phyloP scores from a whole-genome alignment of 768 basidiomycete genomes.

The Vararia minispora region DNA sequence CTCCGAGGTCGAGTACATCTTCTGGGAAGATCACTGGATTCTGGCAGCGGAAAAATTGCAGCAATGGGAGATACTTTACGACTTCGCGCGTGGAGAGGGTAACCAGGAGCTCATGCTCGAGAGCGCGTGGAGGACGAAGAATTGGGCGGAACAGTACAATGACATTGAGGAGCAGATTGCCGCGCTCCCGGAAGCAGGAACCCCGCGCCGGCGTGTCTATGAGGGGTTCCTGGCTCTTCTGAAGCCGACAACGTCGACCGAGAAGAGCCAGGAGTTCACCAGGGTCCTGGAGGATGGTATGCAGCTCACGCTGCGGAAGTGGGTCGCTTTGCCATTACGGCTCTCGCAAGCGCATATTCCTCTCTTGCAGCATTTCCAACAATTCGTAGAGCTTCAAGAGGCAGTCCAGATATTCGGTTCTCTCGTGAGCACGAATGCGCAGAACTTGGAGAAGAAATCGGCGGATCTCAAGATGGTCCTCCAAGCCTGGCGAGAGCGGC shows the following conservation, averaged over 20 bases:
- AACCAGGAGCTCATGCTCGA: conserved; percentile 92
- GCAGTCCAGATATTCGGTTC: conserved; percentile 91
- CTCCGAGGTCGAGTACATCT: conserved; percentile 88
- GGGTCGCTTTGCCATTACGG: conserved; percentile 79
- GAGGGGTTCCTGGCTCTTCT: conserved; percentile 89
- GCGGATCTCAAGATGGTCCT: conserved; percentile 93
- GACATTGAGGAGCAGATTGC: conserved; percentile 71
- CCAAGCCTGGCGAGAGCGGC: conserved; percentile 92
- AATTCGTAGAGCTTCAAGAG: conserved; percentile 96
- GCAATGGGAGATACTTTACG: conserved; percentile 92
- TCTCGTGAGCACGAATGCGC: conserved; percentile 72
- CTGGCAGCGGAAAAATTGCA: conserved; percentile 91
- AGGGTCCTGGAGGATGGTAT: conserved; percentile 89
- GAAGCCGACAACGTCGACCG: conserved; percentile 68
- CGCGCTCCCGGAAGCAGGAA: conserved; percentile 74
- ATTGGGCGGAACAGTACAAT: conserved; percentile 81
- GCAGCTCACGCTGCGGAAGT: conserved; percentile 93
- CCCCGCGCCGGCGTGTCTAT: conserved; percentile 94
- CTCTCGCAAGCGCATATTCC: conserved; percentile 91
- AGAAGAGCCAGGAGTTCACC: conserved; percentile 83
- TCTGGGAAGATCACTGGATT: conserved; percentile 99
- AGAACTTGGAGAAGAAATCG: conserved; percentile 90
- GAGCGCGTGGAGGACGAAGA: conserved; percentile 87
- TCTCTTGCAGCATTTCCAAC: conserved; percentile 94
- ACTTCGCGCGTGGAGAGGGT: conserved; percentile 78